Base-by-base conservation (phyloP, 2,329 filamentous ascomycete genomes). In the Cordyceps tenuipes region DNA sequence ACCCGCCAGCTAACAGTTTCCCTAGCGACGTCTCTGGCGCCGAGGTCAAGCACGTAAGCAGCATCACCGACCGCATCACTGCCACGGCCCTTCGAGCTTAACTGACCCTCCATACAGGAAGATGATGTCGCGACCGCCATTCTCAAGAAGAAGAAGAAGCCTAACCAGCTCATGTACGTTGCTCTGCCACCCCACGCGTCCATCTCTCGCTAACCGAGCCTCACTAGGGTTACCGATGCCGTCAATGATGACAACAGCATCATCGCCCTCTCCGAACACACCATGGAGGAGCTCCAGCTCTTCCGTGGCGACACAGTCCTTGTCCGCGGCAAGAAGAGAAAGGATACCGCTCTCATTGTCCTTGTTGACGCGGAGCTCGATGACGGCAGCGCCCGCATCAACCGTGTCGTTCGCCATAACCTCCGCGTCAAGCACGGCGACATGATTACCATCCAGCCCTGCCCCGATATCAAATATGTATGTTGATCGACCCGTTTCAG, bases 81-180 rank as follows among this genome's bases (percentile, higher is more conserved):
- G 65, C 68, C 58, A 59, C 44, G 48, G 13, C 26, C 5, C 10
- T 17, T 17, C 19, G 36, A 56, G 31, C 43, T 31, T 54, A 68
- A 68, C 72, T 75, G 67, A 79, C 71, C 62, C 51, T 62, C 47
- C 49, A 34, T 64, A 62, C 70, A 95, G 87, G 87, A 91, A 70
- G 90, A 97, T 75, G 94, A 96, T 73, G 91, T 88, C 64, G 86
- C 94, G 57, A 99, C 94, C 50, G 94, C 94, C 67, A 99, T 99
- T 69, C 85, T 99, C 71, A 97, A 97, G 82, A 97, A 97, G 85
- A 99, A 99, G 89, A 99, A 99, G 92, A 99, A 99, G 90, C 92
- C 92, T 69, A 99, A 99, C 79, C 95, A 93, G 72, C 79, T 99
- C 75, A 96, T 99, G 91, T 96, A 82, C 75, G 87, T 54, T 76